Evolutionary conservation across 2,329 filamentous ascomycete genomes (phyloP).

Genomic region (Trichoderma koningiopsis): DNA sequence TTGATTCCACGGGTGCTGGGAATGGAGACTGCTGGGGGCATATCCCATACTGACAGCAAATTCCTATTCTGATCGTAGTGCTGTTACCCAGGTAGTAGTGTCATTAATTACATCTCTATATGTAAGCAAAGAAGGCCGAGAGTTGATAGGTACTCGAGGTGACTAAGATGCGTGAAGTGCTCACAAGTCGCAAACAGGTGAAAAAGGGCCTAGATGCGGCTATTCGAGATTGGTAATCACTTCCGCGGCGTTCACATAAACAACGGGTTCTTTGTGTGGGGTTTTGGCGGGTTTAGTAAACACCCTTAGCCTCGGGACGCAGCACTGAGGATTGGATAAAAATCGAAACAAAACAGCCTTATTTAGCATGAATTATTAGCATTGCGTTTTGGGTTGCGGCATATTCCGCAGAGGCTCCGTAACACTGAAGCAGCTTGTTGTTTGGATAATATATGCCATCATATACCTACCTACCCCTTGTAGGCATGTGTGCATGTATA

Average conservation of each 20-base stretch:
- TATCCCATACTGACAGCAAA: neutral
- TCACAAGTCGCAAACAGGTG: neutral
- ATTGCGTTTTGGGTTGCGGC: neutral
- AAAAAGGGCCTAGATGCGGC: neutral
- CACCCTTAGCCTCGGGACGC: constrained; percentile 5
- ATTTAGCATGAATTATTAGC: neutral
- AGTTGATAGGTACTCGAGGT: neutral
- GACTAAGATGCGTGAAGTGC: neutral
- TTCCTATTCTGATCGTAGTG: neutral
- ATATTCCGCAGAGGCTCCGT: neutral
- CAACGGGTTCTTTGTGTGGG: neutral
- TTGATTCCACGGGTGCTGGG: constrained; percentile 3
- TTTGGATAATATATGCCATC: neutral
- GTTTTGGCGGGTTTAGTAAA: constrained; percentile 2
- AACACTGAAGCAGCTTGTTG: neutral
- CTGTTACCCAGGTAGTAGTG: neutral
- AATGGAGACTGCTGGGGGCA: neutral
- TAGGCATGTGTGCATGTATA: neutral
- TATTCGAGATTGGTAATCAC: constrained; percentile 6
- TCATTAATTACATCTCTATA: neutral
- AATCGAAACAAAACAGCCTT: neutral
- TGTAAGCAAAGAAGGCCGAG: neutral
- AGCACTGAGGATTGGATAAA: neutral
- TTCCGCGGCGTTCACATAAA: constrained; percentile 10
- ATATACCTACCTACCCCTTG: no score